Evolutionary conservation across 441 rosid genomes (phyloP), one percentile per base, ranked within the genome.

Genomic region (Dalechampia spathulata): DNA sequence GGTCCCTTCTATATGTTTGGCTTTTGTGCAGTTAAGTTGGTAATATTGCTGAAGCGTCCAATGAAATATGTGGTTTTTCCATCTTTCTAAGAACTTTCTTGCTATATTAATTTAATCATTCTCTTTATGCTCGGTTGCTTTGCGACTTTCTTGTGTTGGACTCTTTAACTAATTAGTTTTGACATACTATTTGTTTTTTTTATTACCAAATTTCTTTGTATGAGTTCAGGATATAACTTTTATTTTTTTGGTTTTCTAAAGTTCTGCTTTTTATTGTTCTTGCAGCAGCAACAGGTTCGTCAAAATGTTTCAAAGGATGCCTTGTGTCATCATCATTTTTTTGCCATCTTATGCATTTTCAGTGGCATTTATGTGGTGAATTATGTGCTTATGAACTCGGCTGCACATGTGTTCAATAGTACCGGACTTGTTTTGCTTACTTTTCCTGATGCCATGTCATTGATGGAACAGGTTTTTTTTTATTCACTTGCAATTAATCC

Each of bases 391-490:
- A 78, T 90, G 90, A 84, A 66, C 63, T 75, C 96, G 30, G 90
- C 97, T 27, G 94, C 97, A 47, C 85, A 72, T 68, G 86, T 86
- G 55, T 87, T 90, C 83, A 68, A 87, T 74, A 76, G 77, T 67
- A 72, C 84, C 14, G 96, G 94, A 73, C 82, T 80, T 64, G 81
- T 80, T 55, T 69, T 87, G 72, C 76, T 82, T 70, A 93, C 95
- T 58, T 86, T 90, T 69, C 86, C 90, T 40, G 99, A 94, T 76
- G 96, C 86, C 2, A 61, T 89, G 79, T 85, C 96, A 39, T 77
- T 89, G 22, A 75, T 87, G 82, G 99, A 93, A 61, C 99, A 83
- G 99, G 99, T 93, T 60, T 23, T 44, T 10, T 51, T 52, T 45
- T 37, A 51, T 50, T 56, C 34, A 25, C 1, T 36, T 28, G 32